Evolutionary conservation across 192 early-diverging fungal genomes (phyloP).

Genomic region (Coemansia pectinata): DNA sequence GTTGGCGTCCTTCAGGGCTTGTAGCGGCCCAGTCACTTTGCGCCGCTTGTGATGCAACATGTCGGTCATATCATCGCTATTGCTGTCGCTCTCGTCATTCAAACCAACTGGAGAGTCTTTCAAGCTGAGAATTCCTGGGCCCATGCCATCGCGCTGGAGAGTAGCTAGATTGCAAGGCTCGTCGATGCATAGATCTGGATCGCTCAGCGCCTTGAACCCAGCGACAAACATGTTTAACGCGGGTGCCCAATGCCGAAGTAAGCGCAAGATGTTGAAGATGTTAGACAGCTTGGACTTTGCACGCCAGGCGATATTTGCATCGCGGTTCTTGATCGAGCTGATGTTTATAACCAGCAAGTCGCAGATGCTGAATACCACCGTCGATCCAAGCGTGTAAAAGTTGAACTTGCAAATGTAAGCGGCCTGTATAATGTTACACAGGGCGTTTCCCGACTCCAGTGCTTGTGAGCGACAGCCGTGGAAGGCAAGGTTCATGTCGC

Average conservation of each 20-base stretch:
- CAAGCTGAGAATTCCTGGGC: neutral
- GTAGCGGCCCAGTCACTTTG: slow-evolving; percentile 10
- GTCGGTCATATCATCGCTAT: neutral
- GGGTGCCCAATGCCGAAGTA: slow-evolving; percentile 52
- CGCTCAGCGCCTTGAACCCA: slow-evolving; percentile 44
- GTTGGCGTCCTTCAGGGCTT: slow-evolving; percentile 21
- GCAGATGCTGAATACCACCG: slow-evolving; percentile 44
- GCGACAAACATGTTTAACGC: slow-evolving; percentile 50
- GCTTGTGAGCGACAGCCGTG: slow-evolving; percentile 46
- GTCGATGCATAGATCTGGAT: slow-evolving; percentile 36
- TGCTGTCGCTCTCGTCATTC: neutral
- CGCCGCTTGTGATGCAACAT: slow-evolving; percentile 36
- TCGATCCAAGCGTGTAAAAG: slow-evolving; percentile 47
- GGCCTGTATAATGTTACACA: slow-evolving; percentile 47
- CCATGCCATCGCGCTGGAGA: neutral
- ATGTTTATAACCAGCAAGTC: slow-evolving; percentile 48
- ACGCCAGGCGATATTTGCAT: slow-evolving; percentile 30
- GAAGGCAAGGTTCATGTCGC: slow-evolving; percentile 31
- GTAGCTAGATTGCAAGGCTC: slow-evolving; percentile 10
- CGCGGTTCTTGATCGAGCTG: slow-evolving; percentile 36
- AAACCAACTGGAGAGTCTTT: neutral
- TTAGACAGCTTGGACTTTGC: slow-evolving; percentile 44
- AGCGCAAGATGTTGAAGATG: slow-evolving; percentile 38
- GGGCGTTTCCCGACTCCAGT: slow-evolving; percentile 45
- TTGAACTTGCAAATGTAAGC: slow-evolving; percentile 46